These are phyloP conservation scores for Rhodosporidiobolus odoratus DNA, from an alignment of 768 basidiomycete genomes.

Conservation along the genomic window DNA sequence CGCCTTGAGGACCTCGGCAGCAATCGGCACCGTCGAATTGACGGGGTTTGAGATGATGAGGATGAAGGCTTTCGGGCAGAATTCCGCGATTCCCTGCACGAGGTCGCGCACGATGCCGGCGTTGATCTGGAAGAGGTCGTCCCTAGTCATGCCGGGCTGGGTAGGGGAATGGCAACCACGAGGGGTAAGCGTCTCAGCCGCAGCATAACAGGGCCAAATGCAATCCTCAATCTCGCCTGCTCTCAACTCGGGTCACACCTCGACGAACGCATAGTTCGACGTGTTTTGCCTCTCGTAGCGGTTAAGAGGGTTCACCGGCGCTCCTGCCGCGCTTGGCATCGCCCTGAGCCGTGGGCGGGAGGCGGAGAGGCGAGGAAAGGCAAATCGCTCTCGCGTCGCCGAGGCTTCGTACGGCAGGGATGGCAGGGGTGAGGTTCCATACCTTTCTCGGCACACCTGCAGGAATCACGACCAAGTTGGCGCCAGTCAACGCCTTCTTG, in stretches of 20 bases:
- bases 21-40: slow-evolving; percentile 97
- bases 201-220: too few species aligned
- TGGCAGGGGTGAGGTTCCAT: not conserved
- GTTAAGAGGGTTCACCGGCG: too few species aligned
- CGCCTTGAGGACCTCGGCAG: slow-evolving; percentile 91
- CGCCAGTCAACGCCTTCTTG: slow-evolving; percentile 73
- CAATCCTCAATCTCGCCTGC: too few species aligned
- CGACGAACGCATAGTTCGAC: too few species aligned
- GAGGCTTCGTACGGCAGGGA: not conserved
- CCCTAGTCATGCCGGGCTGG: slow-evolving; percentile 54
- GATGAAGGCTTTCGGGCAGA: slow-evolving; percentile 81
- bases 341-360: too few species aligned
- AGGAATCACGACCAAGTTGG: slow-evolving; percentile 87
- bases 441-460: slow-evolving; percentile 90
- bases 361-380: not conserved
- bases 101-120: slow-evolving; percentile 93
- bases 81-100: slow-evolving; percentile 77
- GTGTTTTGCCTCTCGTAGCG: too few species aligned
- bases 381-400: too few species aligned
- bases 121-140: slow-evolving; percentile 99
- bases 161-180: not conserved
- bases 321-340: too few species aligned
- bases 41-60: slow-evolving; percentile 99
- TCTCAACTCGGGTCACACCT: too few species aligned
- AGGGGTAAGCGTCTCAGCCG: too few species aligned